Base-by-base conservation (phyloP, 106 monocot species). In the Acorus gramineus region DNA sequence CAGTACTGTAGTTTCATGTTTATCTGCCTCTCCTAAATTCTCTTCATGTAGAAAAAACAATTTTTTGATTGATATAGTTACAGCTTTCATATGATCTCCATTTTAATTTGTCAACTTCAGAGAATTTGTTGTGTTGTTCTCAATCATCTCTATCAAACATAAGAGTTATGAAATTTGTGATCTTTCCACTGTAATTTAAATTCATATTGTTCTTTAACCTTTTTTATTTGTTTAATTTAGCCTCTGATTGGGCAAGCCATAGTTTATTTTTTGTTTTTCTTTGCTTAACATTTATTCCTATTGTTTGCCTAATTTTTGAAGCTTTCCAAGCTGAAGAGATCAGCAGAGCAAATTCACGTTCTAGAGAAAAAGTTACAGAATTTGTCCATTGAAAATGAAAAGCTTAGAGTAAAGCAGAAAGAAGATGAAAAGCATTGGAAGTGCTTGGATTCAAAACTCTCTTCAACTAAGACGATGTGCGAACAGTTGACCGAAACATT, bases 341-440 rank as follows among this genome's bases (percentile, higher is more conserved):
- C 92, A 58, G 69, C 76, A 61, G 98, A 98, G 70, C 85, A 89
- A 61, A 86, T 98, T 66, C 83, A 86, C 49, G 12, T 76, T 48
- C 65, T 98, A 76, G 98, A 98, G 68, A 46, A 55, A 49, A 98
- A 92, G 69, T 48, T 92, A 43, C 91, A 89, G 67, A 82, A 83
- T 60, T 74, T 76, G 56, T 66, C 77, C 53, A 98, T 92, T 82
- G 88, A 92, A 77, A 98, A 86, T 86, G 83, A 85, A 56, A 92
- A 81, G 73, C 69, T 98, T 42, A 92, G 62, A 71, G 80, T 81
- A 55, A 92, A 88, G 65, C 92, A 91, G 48, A 79, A 63, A 42
- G 98, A 98, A 81, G 98, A 92, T 74, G 45, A 67, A 57, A 98
- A 92, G 74, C 81, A 84, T 5, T 98, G 91, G 98, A 79, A 76